Base-by-base conservation (phyloP, 495 filamentous ascomycete species). In the Delitschia confertaspora region DNA sequence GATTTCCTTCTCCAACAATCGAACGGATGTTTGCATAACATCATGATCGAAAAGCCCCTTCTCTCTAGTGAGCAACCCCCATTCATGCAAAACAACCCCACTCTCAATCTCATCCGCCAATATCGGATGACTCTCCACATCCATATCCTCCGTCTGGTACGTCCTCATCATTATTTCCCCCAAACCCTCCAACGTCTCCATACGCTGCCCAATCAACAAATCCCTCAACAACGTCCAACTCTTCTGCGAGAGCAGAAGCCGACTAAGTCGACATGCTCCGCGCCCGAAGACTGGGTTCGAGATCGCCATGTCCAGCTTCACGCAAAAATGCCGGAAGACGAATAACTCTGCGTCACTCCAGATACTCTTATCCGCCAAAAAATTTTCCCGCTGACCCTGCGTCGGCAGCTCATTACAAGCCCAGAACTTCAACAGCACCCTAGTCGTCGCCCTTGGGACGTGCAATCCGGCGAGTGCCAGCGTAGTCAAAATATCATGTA, bases 291-390 rank as follows among this genome's bases (percentile, higher is more conserved):
- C 41, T 1, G 73, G 75, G 51, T 75, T 62, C 23, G 66, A 70
- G 61, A 81, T 72, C 29, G 58, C 65, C 67, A 81, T 69, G 47
- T 76, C 67, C 8, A 84, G 63, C 58, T 82, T 81, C 51, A 79
- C 44, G 46, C 82, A 58, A 61, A 83, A 79, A 27, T 73, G 45
- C 5, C 69, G 66, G 4, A 66, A 63, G 27, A 68, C 60, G 53
- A 73, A 71, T 4, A 85, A 40, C 47, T 82, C 78, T 2, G 53
- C 42, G 43, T 74, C 60, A 2, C 59, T 61, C 66, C 74, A 80
- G 33, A 75, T 63, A 0, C 58, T 48, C 10, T 22, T 23, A 52
- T 71, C 73, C 24, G 62, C 59, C 0, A 81, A 56, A n/a, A 76
- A 59, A n/a, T 55, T 60, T 5, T 64, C 31, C 10, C 82, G 73